phyloP scores from a whole-genome alignment of 2,329 filamentous ascomycete genomes.

The Colletotrichum falcatum region DNA sequence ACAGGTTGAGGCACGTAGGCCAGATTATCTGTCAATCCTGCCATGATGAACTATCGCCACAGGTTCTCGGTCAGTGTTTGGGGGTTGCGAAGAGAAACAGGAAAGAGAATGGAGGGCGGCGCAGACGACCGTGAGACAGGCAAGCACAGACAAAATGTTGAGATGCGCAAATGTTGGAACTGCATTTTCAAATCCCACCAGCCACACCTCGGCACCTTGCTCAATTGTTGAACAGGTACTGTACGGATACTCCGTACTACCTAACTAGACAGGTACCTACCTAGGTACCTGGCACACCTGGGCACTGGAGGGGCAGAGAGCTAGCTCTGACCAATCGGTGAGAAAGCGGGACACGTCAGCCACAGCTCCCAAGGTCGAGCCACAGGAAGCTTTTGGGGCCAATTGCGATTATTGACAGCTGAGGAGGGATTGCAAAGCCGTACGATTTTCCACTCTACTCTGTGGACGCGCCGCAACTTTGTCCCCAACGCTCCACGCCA shows the following conservation, averaged over 20 bases:
- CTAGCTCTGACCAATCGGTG: conserved; percentile 16
- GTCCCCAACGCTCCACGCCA: neutral
- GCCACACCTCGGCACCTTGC: conserved; percentile 36
- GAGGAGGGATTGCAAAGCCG: neutral
- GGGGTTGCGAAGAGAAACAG: neutral
- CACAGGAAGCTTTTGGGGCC: conserved; percentile 1
- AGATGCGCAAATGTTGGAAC: conserved; percentile 32
- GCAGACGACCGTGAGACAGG: neutral
- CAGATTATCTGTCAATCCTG: conserved; percentile 48
- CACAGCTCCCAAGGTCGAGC: neutral
- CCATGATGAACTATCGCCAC: conserved; percentile 21
- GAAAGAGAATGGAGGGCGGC: neutral
- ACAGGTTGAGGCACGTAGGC: conserved; percentile 57
- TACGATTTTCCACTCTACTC: neutral
- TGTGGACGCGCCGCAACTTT: neutral
- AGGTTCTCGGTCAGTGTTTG: neutral
- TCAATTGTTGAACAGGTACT: conserved; percentile 30
- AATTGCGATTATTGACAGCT: neutral
- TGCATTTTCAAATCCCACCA: conserved; percentile 17
- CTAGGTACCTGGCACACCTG: neutral
- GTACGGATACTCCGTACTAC: too few relatives aligned
- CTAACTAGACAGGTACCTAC: neutral
- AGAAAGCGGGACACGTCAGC: neutral
- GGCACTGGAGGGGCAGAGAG: neutral
- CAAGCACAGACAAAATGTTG: conserved; percentile 39